Conservation (phyloP, 2,329 filamentous ascomycete genomes). For the Cylindrodendrum hubeiense region DNA sequence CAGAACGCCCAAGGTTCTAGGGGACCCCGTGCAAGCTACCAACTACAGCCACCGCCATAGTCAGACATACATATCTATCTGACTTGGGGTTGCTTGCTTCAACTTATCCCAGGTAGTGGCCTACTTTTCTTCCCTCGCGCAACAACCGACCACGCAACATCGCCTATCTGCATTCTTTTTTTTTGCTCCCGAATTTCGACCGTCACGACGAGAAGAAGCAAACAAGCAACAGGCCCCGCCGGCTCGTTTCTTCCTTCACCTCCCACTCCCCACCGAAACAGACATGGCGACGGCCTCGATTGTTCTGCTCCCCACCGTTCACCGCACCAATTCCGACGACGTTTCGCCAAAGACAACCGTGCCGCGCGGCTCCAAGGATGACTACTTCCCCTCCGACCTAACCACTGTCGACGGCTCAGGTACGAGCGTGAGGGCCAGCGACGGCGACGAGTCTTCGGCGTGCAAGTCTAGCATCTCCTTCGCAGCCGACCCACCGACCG, state of each 20-base stretch:
- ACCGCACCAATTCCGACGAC: constrained; percentile 56
- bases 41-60: neutral
- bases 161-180: constrained; percentile 2
- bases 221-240: constrained; percentile 11
- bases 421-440: constrained; percentile 41
- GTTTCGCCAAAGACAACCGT: constrained; percentile 56
- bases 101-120: neutral
- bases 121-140: constrained; percentile 11
- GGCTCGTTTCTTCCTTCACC: constrained; percentile 12
- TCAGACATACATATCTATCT: constrained; percentile 11
- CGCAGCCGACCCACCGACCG: constrained; percentile 47
- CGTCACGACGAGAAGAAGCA: constrained; percentile 17
- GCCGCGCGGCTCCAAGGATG: constrained; percentile 38
- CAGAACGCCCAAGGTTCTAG: constrained; percentile 16
- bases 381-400: constrained; percentile 43
- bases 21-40: constrained; percentile 5
- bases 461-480: constrained; percentile 51
- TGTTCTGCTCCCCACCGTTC: constrained; percentile 38
- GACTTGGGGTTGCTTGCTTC: constrained; percentile 7
- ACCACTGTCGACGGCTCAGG: constrained; percentile 41
- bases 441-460: constrained; percentile 48
- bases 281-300: constrained; percentile 40
- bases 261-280: constrained; percentile 10
- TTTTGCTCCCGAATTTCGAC: neutral
- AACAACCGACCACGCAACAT: constrained; percentile 15